phyloP scores from a whole-genome alignment of 768 basidiomycete genomes.

The Naganishia kalamii region DNA sequence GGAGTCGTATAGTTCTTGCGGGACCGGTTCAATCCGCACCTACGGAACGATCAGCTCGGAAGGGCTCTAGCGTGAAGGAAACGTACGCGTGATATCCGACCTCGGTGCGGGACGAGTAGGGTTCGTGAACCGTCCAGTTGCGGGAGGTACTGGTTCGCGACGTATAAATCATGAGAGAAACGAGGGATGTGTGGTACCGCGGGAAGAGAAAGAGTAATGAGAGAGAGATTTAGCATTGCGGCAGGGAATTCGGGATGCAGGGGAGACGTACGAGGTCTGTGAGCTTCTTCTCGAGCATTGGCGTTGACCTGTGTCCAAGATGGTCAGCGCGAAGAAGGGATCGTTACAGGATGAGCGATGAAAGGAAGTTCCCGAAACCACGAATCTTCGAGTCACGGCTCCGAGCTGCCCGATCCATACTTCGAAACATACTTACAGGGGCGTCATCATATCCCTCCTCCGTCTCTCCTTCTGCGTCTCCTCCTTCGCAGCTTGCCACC shows the following conservation, averaged over 20 bases:
- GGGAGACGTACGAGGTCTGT: conserved; percentile 39
- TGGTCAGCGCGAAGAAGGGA: not conserved
- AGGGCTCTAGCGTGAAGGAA: not conserved
- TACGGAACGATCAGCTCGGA: conserved; percentile 22
- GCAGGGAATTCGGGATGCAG: not conserved
- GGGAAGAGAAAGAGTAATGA: not conserved
- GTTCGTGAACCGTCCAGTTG: conserved; percentile 58
- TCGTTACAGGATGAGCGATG: not conserved
- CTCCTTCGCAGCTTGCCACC: conserved; percentile 30
- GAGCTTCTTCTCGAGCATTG: conserved; percentile 46
- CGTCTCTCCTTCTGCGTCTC: conserved; percentile 30
- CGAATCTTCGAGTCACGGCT: not conserved
- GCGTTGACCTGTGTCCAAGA: conserved; percentile 33
- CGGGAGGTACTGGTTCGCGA: conserved; percentile 56
- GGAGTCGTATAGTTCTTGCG: conserved; percentile 51
- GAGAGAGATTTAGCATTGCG: not conserved
- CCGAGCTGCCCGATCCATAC: no score
- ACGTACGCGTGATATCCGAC: conserved; percentile 59
- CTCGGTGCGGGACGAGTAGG: conserved; percentile 63
- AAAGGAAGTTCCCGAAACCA: not conserved
- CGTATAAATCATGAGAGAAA: not conserved
- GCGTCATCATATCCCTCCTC: conserved; percentile 48
- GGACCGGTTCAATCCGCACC: conserved; percentile 54
- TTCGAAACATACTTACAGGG: conserved; percentile 42
- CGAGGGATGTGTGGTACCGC: not conserved